Conservation (phyloP, 495 filamentous ascomycete species). For the Tuber magnatum region DNA sequence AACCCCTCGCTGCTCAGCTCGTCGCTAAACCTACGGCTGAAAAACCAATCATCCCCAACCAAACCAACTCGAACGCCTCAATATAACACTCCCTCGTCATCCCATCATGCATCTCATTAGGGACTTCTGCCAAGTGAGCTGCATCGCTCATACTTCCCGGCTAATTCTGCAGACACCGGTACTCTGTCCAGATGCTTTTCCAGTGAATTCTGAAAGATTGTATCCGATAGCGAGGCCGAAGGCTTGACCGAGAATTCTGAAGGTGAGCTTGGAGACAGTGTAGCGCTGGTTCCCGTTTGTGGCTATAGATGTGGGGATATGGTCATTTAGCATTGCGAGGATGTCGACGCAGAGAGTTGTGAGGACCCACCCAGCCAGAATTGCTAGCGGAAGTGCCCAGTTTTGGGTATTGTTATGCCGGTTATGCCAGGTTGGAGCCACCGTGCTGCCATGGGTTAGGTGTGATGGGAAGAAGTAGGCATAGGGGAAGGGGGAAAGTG, state of each 20-base stretch:
- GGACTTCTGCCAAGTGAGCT: slow-evolving; percentile 51
- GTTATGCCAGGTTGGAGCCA: slow-evolving; percentile 47
- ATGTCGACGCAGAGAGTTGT: no score
- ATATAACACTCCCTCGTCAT: slow-evolving; percentile 51
- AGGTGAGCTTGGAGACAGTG: slow-evolving; percentile 52
- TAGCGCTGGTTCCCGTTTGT: slow-evolving; percentile 47
- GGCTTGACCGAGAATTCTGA: slow-evolving; percentile 51
- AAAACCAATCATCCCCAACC: slow-evolving; percentile 50
- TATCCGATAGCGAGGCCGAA: slow-evolving; percentile 47
- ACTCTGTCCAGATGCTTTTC: slow-evolving; percentile 45
- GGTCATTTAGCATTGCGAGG: no score
- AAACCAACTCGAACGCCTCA: slow-evolving; percentile 53
- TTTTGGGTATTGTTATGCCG: slow-evolving; percentile 46
- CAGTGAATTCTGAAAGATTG: slow-evolving; percentile 55
- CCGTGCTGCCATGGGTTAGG: slow-evolving; percentile 51
- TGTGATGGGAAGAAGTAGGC: slow-evolving; percentile 33
- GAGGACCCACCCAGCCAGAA: no score
- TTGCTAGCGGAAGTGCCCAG: slow-evolving; percentile 45
- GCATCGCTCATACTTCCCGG: slow-evolving; percentile 52
- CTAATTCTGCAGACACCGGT: slow-evolving; percentile 44
- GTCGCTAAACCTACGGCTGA: slow-evolving; percentile 46
- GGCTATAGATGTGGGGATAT: no score
- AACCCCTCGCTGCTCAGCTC: slow-evolving; percentile 49
- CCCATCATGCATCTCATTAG: slow-evolving; percentile 48
- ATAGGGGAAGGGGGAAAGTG: no score